Evolutionary conservation across 2,329 filamentous ascomycete genomes (phyloP), one percentile per base, ranked within the genome.

Genomic region (Phyllosticta paracitricarpa): DNA sequence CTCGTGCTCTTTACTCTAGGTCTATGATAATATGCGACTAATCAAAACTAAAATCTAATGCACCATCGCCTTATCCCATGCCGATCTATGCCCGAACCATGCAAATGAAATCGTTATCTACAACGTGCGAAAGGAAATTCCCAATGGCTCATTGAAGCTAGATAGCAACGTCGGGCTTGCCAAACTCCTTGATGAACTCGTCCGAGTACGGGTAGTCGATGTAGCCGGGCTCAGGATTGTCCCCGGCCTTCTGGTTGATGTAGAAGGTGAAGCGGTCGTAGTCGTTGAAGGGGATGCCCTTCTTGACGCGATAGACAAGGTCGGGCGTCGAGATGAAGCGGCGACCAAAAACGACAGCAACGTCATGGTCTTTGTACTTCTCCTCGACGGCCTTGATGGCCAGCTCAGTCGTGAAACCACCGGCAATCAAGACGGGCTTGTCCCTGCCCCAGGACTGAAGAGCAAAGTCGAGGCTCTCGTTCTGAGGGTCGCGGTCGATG

Each of bases 291-390:
- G 72, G 69, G 8, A 81, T 70, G 1, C 75, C 75, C 61, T 79
- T 68, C 65, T 74, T 63, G 26, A 82, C 55, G 40, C 78, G 70
- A 64, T 74, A 81, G 2, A 76, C 73, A 19, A 82, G 67, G 65
- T 82, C 79, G 1, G 79, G 79, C 4, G 73, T 81, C 33, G 73
- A 73, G 64, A 81, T 79, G 63, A 79, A 82, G 59, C 75, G 75
- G 28, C 79, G 66, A 8, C 80, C 79, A 66, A 81, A 81, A 0
- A 76, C 77, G n/a, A 80, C 72, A 19, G 70, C 69, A n/a, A 81
- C 65, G 53, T 80, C 75, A 28, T 73, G 72, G 9, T 76, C 73
- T 26, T 68, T 70, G 62, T 79, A 75, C 61, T 79, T 70, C 55
- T 76, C 70, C 58, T 73, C 72, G 0, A 77, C 68, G 0, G 72